Percentiles rank a stretch among this genome's conserved stretches.
phyloP scores from a whole-genome alignment of 139 green algal genomes.

The Tetradesmus obliquus region DNA sequence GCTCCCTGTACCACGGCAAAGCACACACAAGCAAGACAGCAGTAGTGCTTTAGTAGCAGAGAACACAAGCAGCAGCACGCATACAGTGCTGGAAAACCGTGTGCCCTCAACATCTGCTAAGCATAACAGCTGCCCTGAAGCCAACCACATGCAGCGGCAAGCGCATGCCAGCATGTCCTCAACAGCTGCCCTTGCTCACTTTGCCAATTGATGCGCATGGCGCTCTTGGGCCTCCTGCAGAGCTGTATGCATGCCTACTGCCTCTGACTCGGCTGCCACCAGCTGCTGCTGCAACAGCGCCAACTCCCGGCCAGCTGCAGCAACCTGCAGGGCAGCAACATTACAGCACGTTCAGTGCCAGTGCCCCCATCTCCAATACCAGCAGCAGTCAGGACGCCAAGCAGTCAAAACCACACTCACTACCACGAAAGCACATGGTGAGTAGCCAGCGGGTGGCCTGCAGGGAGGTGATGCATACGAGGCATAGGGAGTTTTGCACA shows the following conservation, averaged over 20 bases:
- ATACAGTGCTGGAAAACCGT: too few species aligned
- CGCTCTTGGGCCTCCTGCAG: slow-evolving; percentile 50
- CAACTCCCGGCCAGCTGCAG: not conserved
- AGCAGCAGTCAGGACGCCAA: not conserved
- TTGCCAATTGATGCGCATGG: slow-evolving; percentile 64
- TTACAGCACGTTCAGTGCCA: not conserved
- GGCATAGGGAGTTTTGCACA: not conserved
- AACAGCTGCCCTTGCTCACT: slow-evolving; percentile 43
- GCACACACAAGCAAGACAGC: not conserved
- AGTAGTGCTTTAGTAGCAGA: not conserved
- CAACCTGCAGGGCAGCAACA: slow-evolving; percentile 9
- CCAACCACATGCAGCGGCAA: not conserved
- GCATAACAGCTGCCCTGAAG: not conserved
- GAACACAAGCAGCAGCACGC: not conserved
- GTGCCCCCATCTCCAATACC: not conserved
- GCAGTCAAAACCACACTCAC: not conserved
- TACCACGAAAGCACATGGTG: too few species aligned
- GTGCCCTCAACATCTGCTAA: not conserved
- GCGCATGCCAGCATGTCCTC: not conserved
- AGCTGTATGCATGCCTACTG: slow-evolving; percentile 49
- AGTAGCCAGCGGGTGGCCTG: too few species aligned
- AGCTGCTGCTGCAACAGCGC: slow-evolving; percentile 35
- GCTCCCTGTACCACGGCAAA: slow-evolving; percentile 53
- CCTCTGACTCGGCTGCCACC: slow-evolving; percentile 52
- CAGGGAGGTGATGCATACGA: too few species aligned